Base-by-base conservation (phyloP, 192 early-diverging fungal species). In the Chytriomyces sp. region DNA sequence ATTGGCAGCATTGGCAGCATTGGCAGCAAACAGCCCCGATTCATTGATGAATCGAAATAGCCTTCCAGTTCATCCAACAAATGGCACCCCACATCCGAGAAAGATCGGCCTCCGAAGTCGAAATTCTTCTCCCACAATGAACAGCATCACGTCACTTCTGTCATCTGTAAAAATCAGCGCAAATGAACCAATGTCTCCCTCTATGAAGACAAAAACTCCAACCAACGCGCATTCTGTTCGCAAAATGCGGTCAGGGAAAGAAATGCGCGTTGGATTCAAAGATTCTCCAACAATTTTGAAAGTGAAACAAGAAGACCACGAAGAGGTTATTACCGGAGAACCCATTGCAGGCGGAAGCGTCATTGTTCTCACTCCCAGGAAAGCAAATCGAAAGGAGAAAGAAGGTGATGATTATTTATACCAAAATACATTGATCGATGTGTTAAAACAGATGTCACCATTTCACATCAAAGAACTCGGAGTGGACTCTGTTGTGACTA, bases 401-500 rank as follows among this genome's bases (percentile, higher is more conserved):
- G 69, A 75, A 23, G 62, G 73, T 75, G 10, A 23, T 47, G 45
- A 45, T 69, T 24, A 1, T 35, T 35, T 4, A 35, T 35, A 2
- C 35, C 35, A 35, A 35, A 35, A 35, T 35, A 35, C 35, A 1
- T 35, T 35, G 35, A 35, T 35, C 35, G 35, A 35, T 2, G 35
- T 35, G 35, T 35, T 35, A 35, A 35, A 35, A 35, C 35, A 35
- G 35, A 35, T 35, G 35, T 35, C 35, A 35, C 35, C 35, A 35
- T 35, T 35, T 35, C 4, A 35, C 28, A 35, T 35, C 35, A 35
- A 18, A 77, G 68, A 61, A 26, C 62, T 78, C 8, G 77, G 77
- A 11, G 77, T 78, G 7, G 69, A 78, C 46, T 71, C 67, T 26
- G 77, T 78, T 62, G 77, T 78, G 16, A 78, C 77, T 10, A 78